Evolutionary conservation across 768 basidiomycete genomes (phyloP), one percentile per base, ranked within the genome.

Genomic region (Calocera cornea): DNA sequence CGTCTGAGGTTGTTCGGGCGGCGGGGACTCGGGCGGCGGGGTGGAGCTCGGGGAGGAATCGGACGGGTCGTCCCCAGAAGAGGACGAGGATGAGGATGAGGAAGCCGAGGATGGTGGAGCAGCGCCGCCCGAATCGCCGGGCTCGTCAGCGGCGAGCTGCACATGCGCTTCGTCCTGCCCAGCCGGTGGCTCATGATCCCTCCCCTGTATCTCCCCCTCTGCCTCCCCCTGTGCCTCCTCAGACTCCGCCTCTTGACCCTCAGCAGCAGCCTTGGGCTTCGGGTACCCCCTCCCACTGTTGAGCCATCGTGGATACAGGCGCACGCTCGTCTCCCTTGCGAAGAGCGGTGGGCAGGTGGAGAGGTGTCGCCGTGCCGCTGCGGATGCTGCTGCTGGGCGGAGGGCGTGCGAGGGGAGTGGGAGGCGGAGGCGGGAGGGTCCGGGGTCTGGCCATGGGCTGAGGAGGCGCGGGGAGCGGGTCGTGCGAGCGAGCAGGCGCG

Each of bases 11-110:
- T 38, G 36, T 44, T 44, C 54, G 2, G 54, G 54, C 14, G 65
- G 40, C 24, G 78, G 76, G 0, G 79, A 73, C 40, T 78, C 67
- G 33, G 78, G 73, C 11, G 78, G 70, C 11, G 78, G 75, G 22
- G 31, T 50, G 17, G 67, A 63, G 41, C 68, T 40, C 14, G 69
- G 49, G 64, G 72, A 68, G 0, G 72, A 60, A 10, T 27, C 31
- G 14, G 2, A 2, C 14, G 54, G 7, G 44, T 47, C 44, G 44
- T 47, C 44, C 14, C 54, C 54, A 27, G 54, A 60, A 8, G 14
- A 11, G 27, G 27, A 29, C 7, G 54, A 60, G 5, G 54, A 14
- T 10, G 54, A 60, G 31, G 54, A 27, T 2, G 27, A 29, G 31
- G 54, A 60, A 7, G 54, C 11, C 14, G 54, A 60, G 31, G 54